These are phyloP conservation scores for Arachis hypogaea DNA, from an alignment of 306 rosid genomes.

Conservation along the genomic window DNA sequence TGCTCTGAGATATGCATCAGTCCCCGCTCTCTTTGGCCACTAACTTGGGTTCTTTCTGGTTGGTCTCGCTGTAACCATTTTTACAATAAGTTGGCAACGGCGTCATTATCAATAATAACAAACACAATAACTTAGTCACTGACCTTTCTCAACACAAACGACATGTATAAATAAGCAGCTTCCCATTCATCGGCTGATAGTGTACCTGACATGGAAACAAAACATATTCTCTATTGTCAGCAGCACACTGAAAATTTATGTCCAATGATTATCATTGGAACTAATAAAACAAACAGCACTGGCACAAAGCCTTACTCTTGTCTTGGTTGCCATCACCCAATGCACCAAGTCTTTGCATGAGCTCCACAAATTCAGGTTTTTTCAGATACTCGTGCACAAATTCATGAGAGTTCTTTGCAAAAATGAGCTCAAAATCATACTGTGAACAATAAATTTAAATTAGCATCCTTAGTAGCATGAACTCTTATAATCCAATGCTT, in stretches of 20 bases:
- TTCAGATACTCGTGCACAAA: conserved; percentile 87
- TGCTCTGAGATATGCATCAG: conserved; percentile 71
- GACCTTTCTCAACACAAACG: conserved; percentile 53
- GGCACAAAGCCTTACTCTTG: conserved; percentile 54
- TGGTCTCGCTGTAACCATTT: conserved; percentile 67
- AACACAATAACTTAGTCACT: conserved; percentile 1
- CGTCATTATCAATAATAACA: not conserved
- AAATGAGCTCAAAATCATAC: conserved; percentile 90
- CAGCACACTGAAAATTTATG: no score
- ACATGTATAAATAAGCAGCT: conserved; percentile 49
- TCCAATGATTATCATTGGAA: no score
- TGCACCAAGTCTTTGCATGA: conserved; percentile 95
- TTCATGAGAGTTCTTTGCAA: conserved; percentile 80
- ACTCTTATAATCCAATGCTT: conserved; percentile 1
- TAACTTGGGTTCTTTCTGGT: conserved; percentile 55
- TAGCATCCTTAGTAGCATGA: conserved; percentile 8
- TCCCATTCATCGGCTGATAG: conserved; percentile 52
- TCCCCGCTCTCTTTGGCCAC: conserved; percentile 59
- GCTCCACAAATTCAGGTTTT: conserved; percentile 73
- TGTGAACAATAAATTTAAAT: conserved; percentile 36
- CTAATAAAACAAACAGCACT: not conserved
- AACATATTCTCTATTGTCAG: not conserved
- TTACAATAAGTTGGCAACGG: not conserved
- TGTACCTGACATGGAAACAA: conserved; percentile 39
- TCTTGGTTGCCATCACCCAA: conserved; percentile 97